Evolutionary conservation across 768 basidiomycete species (phyloP).

Genomic region (Ramaria rubella): DNA sequence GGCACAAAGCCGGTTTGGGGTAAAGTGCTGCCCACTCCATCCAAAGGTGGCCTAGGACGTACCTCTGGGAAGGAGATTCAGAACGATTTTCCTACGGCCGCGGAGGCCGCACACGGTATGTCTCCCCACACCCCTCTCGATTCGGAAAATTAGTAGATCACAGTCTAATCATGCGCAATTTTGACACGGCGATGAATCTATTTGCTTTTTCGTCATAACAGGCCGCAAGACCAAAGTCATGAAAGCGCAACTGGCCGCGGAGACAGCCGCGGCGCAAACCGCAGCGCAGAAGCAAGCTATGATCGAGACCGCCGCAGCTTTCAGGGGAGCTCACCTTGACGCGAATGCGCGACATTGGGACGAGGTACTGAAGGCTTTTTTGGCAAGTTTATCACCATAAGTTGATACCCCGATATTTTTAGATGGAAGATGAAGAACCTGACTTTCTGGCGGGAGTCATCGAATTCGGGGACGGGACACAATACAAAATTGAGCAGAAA

Average conservation of each 20-base stretch:
- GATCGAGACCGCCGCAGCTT: constrained; percentile 84
- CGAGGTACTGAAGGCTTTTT: constrained; percentile 49
- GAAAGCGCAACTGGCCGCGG: constrained; percentile 43
- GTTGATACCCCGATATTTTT: constrained; percentile 5
- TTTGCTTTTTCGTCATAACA: not conserved
- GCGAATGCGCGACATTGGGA: constrained; percentile 98
- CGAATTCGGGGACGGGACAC: constrained; percentile 92
- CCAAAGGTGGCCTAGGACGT: constrained; percentile 27
- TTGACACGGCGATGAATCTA: not conserved
- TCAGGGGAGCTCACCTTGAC: constrained; percentile 88
- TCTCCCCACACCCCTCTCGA: constrained; percentile 8
- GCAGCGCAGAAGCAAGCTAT: constrained; percentile 54
- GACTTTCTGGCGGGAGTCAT: constrained; percentile 85
- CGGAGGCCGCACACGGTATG: constrained; percentile 85
- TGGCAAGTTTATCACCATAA: constrained; percentile 1
- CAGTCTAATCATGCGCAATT: not conserved
- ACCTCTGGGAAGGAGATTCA: constrained; percentile 34
- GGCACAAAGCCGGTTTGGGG: constrained; percentile 65
- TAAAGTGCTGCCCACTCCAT: constrained; percentile 30
- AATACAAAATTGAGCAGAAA: constrained; percentile 72
- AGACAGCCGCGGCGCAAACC: constrained; percentile 34
- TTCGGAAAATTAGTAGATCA: constrained; percentile 16
- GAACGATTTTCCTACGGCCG: constrained; percentile 92
- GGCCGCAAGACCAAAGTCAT: constrained; percentile 19
- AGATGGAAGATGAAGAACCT: constrained; percentile 92